Evolutionary conservation across 208 protist species (phyloP).

Genomic region (Acanthamoeba pearcei): DNA sequence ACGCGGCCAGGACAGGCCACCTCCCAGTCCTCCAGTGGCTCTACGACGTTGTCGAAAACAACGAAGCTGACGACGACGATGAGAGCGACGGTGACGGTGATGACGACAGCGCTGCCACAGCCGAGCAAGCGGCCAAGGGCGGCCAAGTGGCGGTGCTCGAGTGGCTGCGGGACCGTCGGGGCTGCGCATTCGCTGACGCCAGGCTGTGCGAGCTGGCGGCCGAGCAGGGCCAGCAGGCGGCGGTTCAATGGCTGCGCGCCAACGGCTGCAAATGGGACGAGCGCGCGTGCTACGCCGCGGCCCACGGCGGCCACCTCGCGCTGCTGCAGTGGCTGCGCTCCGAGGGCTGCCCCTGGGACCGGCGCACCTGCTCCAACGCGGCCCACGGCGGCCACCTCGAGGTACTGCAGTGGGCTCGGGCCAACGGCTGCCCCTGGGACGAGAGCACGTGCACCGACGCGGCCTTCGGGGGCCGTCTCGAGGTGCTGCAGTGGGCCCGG

Average conservation of each 20-base stretch:
- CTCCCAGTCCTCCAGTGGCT: no score
- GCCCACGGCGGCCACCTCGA: background rate
- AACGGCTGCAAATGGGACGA: slow-evolving; percentile 1
- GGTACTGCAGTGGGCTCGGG: background rate
- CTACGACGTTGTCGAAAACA: no score
- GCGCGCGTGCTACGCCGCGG: background rate
- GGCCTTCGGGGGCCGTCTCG: background rate
- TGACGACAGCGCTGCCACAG: no score
- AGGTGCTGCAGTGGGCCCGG: background rate
- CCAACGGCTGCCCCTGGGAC: background rate
- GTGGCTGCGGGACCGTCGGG: no score
- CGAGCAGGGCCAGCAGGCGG: background rate
- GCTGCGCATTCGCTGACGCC: no score
- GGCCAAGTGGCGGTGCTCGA: no score
- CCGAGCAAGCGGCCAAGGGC: no score
- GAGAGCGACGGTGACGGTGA: no score
- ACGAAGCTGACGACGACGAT: no score
- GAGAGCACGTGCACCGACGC: background rate
- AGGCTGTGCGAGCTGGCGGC: background rate
- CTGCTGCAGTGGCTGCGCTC: background rate
- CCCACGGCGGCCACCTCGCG: background rate
- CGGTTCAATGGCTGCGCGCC: background rate
- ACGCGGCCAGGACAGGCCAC: no score
- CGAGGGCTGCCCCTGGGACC: background rate
- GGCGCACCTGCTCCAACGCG: background rate